These are phyloP conservation scores for Stagonosporopsis tanaceti DNA, from an alignment of 2,329 filamentous ascomycete species.

Conservation along the genomic window DNA sequence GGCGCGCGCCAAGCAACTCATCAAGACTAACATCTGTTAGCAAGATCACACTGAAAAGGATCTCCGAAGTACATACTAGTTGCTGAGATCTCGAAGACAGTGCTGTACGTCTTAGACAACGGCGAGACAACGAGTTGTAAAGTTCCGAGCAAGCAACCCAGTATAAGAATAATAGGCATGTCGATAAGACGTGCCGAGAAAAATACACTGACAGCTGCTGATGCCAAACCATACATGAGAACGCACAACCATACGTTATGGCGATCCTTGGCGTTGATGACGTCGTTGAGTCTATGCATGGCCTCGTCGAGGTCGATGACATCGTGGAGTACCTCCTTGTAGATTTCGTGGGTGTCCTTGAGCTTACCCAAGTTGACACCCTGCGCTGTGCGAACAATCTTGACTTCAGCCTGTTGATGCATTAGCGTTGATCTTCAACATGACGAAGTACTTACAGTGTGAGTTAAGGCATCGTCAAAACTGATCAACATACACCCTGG, in stretches of 20 bases:
- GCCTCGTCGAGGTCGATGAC: conserved; percentile 74
- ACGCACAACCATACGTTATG: conserved; percentile 61
- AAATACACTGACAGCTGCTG: conserved; percentile 77
- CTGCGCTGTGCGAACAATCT: conserved; percentile 73
- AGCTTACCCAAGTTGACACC: conserved; percentile 77
- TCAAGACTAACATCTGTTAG: conserved; percentile 40
- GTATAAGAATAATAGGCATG: conserved; percentile 76
- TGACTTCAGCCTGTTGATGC: conserved; percentile 67
- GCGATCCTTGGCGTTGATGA: conserved; percentile 65
- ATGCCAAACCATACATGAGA: conserved; percentile 76
- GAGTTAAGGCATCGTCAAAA: conserved; percentile 75
- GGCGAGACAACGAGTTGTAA: conserved; percentile 78
- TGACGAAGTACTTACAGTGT: conserved; percentile 42
- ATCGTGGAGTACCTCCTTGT: conserved; percentile 81
- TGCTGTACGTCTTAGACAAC: conserved; percentile 71
- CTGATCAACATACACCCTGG: conserved; percentile 93
- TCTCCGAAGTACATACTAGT: conserved; percentile 30
- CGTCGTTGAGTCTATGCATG: conserved; percentile 67
- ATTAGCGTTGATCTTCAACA: conserved; percentile 50
- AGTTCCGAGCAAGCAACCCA: conserved; percentile 76
- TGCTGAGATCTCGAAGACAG: conserved; percentile 58
- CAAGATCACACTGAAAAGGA: not conserved
- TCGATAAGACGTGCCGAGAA: conserved; percentile 80
- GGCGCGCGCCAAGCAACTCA: conserved; percentile 57
- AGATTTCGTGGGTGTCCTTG: conserved; percentile 76